phyloP scores from a whole-genome alignment of 148 eudicot species.

The Vaccinium corymbosum region DNA sequence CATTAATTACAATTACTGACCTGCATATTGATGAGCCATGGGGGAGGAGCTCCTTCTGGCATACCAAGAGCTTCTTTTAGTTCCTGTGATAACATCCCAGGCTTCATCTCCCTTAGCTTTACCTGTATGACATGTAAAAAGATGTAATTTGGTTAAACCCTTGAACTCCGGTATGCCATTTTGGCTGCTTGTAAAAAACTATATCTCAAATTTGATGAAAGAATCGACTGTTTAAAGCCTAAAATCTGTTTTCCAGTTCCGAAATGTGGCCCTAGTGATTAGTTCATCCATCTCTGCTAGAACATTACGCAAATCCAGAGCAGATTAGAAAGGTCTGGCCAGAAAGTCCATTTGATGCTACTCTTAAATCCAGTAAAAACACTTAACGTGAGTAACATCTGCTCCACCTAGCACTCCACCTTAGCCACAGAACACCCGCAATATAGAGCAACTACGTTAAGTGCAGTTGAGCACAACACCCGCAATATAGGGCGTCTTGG shows the following conservation, averaged over 20 bases:
- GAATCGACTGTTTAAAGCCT: background rate
- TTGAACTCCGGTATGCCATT: background rate
- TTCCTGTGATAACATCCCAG: conserved; percentile 79
- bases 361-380: background rate
- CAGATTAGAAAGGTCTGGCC: background rate
- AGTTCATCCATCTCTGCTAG: background rate
- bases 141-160: background rate
- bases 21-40: conserved; percentile 99
- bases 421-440: background rate
- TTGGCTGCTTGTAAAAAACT: background rate
- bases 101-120: conserved; percentile 95
- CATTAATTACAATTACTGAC: conserved; percentile 23
- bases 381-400: background rate
- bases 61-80: conserved; percentile 98
- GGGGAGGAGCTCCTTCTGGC: conserved; percentile 99
- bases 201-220: background rate
- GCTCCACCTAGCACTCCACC: background rate
- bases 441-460: background rate
- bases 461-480: background rate
- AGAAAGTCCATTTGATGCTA: background rate
- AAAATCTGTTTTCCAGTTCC: background rate
- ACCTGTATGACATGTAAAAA: conserved; percentile 48
- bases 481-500: too few species aligned
- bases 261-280: background rate
- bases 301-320: background rate